Conservation (phyloP, 345 rosid species). For the Citrus maxima region DNA sequence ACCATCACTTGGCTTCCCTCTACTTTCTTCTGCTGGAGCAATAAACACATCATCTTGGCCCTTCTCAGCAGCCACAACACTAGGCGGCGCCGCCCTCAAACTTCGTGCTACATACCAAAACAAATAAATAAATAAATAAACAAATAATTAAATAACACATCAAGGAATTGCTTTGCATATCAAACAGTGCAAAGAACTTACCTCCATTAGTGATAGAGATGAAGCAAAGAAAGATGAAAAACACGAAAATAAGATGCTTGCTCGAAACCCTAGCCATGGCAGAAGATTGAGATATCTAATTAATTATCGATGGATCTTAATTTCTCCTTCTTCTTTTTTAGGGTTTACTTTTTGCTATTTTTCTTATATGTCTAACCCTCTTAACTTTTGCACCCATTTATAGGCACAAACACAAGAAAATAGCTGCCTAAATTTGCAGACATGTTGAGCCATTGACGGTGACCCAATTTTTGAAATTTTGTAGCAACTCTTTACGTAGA, state of each 20-base stretch:
- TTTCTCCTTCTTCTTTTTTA: not conserved
- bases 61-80: not conserved
- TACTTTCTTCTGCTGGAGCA: constrained; percentile 13
- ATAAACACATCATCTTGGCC: not conserved
- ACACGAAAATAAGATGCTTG: constrained; percentile 36
- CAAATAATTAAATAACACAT: not conserved
- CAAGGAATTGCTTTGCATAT: not conserved
- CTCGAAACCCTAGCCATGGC: constrained; percentile 33
- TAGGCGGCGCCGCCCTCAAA: constrained; percentile 19
- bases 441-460: constrained; percentile 17
- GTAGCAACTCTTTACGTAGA: constrained; percentile 37
- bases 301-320: not conserved
- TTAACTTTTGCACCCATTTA: constrained; percentile 19
- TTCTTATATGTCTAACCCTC: not conserved
- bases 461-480: constrained; percentile 37
- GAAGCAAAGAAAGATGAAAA: constrained; percentile 41
- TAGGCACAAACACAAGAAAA: constrained; percentile 12
- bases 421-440: constrained; percentile 9
- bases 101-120: constrained; percentile 37
- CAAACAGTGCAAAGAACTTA: not conserved
- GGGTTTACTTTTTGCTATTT: not conserved
- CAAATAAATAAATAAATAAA: not conserved
- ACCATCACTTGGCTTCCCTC: not conserved
- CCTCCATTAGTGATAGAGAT: constrained; percentile 31
- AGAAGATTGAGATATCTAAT: not conserved